phyloP scores from a whole-genome alignment of 148 eudicot genomes.

The Fallopia convolvulus region DNA sequence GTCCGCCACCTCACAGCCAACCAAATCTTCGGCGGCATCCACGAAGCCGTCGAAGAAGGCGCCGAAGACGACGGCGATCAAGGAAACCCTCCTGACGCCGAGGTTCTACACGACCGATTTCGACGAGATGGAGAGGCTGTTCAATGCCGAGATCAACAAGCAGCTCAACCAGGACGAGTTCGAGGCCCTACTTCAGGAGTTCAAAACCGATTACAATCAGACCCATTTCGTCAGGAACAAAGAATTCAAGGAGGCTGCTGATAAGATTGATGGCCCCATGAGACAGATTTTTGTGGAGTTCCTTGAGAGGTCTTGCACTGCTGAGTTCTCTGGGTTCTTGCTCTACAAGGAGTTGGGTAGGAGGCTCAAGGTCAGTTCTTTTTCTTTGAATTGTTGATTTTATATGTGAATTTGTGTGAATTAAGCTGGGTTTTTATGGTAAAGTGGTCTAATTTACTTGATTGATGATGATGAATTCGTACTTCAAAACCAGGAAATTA shows the following conservation, averaged over 20 bases:
- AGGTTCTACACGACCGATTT: conserved; percentile 95
- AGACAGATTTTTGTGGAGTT: conserved; percentile 93
- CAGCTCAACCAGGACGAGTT: conserved; percentile 75
- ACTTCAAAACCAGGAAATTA: background rate
- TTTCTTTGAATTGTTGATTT: background rate
- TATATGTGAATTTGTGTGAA: background rate
- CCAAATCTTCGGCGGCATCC: conserved; percentile 11
- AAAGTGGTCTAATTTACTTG: background rate
- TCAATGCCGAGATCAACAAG: conserved; percentile 83
- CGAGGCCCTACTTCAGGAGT: conserved; percentile 78
- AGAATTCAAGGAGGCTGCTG: conserved; percentile 97
- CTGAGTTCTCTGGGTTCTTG: conserved; percentile 93
- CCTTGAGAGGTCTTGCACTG: conserved; percentile 96
- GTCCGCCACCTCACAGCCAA: conserved; percentile 33
- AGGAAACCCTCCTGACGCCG: conserved; percentile 69
- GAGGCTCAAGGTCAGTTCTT: conserved; percentile 67
- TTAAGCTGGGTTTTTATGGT: background rate
- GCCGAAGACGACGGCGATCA: conserved; percentile 47
- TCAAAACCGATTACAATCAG: conserved; percentile 97
- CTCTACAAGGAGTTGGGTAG: conserved; percentile 94
- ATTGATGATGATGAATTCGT: background rate
- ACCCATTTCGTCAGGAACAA: conserved; percentile 95
- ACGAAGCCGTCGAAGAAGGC: conserved; percentile 29
- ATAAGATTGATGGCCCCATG: conserved; percentile 64
- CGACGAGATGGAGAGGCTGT: conserved; percentile 90